Base-by-base conservation (phyloP, 352 stramenopile genomes). In the Globisporangium carolinianum region DNA sequence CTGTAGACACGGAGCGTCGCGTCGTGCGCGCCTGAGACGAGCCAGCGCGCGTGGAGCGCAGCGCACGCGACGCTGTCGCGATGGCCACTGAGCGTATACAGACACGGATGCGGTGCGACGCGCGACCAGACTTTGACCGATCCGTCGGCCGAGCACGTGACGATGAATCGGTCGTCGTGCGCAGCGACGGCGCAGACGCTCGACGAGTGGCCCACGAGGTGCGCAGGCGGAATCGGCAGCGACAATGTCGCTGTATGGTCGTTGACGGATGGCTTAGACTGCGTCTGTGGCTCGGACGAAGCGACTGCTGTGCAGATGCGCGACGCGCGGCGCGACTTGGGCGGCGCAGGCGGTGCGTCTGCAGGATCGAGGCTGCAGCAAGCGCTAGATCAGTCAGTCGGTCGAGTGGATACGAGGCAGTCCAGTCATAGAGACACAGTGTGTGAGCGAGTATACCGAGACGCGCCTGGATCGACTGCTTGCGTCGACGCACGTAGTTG, bases 121-220 rank as follows among this genome's bases (percentile, higher is more conserved):
- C 72, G 73, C 7, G 81, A 88, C 81, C 81, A 91, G 24, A 91
- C 56, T 66, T 87, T 88, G 53, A 89, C 75, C 0, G 76, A 86
- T 1, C 72, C 73, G 47, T 91, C 81, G 18, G 86, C 74, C 6
- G 81, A 88, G 49, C 67, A 73, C 10, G 81, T 87, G 7, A 88
- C 72, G 42, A 91, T 60, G 57, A 79, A 86, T 14, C 64, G 65
- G n/a, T 86, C 71, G 24, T 88, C 78, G 36, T 73, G 60, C 0
- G 74, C 64, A 10, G 79, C 55, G 3, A 91, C 62, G 0, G 73
- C 68, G 32, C 75, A 83, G 53, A 91, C 72, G 53, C 81, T 83
- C 4, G 76, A 81, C 3, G 67, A 69, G 48, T 91, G 81, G 4
- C 81, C 81, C 10, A 85, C 69, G 2, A 91, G 68, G 17, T 80